These are phyloP conservation scores for Raffaelea arxii DNA, from an alignment of 2,329 filamentous ascomycete species.

Conservation along the genomic window DNA sequence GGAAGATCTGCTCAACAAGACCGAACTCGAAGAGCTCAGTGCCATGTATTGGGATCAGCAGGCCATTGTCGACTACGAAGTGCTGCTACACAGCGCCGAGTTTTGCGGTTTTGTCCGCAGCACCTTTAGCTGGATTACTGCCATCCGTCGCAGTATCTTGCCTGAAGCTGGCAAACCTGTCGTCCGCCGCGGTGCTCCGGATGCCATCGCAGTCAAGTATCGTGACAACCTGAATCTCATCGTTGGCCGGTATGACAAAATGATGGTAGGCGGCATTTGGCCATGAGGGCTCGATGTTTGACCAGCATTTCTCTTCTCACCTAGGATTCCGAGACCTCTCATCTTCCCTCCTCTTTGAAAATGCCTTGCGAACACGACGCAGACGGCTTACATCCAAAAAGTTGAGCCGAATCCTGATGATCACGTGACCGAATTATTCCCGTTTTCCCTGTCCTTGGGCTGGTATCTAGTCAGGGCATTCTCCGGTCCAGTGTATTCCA, in stretches of 20 bases:
- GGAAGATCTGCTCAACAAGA: constrained; percentile 21
- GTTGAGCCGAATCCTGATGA: too few relatives aligned
- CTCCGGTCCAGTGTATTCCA: too few relatives aligned
- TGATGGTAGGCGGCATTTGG: constrained; percentile 10
- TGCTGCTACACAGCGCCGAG: constrained; percentile 10
- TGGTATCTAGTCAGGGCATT: too few relatives aligned
- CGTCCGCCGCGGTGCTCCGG: not conserved
- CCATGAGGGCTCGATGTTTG: too few relatives aligned
- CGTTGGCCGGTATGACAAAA: constrained; percentile 7
- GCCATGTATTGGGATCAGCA: constrained; percentile 21
- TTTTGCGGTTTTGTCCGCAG: constrained; percentile 11
- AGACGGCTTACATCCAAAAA: too few relatives aligned
- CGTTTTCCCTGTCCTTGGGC: too few relatives aligned
- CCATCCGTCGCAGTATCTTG: constrained; percentile 5
- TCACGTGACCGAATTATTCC: too few relatives aligned
- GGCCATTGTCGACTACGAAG: constrained; percentile 11
- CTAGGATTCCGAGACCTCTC: too few relatives aligned
- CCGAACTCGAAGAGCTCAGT: constrained; percentile 18
- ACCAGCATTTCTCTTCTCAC: too few relatives aligned
- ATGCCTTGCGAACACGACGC: too few relatives aligned
- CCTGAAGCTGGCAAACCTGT: not conserved
- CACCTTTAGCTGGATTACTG: constrained; percentile 11
- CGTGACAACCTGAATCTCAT: constrained; percentile 8
- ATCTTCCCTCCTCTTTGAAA: too few relatives aligned
- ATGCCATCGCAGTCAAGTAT: constrained; percentile 6